phyloP scores from a whole-genome alignment of 2,329 filamentous ascomycete species.

The Cryphonectria japonica region DNA sequence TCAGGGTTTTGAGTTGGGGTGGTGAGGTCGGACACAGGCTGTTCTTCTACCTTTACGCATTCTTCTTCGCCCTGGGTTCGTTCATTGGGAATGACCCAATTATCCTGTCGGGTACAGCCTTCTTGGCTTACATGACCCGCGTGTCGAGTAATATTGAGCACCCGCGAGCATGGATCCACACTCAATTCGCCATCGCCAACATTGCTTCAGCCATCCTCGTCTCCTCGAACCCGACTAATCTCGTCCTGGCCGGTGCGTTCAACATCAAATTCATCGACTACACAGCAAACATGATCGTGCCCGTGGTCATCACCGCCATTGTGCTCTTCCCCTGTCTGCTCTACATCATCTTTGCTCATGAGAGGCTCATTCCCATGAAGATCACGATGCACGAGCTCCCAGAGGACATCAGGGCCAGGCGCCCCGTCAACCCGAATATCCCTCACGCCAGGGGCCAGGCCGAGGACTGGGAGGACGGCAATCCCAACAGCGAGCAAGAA shows the following conservation, averaged over 20 bases:
- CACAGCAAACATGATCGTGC: slow-evolving; percentile 78
- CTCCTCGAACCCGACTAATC: slow-evolving; percentile 77
- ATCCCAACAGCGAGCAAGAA: slow-evolving; percentile 52
- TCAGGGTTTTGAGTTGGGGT: slow-evolving; percentile 70
- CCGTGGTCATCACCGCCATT: slow-evolving; percentile 68
- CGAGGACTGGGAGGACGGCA: slow-evolving; percentile 53
- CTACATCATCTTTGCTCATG: slow-evolving; percentile 69
- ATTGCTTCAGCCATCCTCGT: slow-evolving; percentile 77
- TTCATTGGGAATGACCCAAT: slow-evolving; percentile 78
- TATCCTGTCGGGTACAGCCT: slow-evolving; percentile 74
- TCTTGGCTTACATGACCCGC: slow-evolving; percentile 76
- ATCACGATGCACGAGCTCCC: slow-evolving; percentile 73
- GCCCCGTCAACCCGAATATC: slow-evolving; percentile 74
- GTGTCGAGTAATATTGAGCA: slow-evolving; percentile 74
- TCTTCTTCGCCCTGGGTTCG: slow-evolving; percentile 70
- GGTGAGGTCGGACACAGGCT: slow-evolving; percentile 68
- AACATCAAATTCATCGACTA: slow-evolving; percentile 73
- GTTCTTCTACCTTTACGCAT: slow-evolving; percentile 74
- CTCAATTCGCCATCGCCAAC: slow-evolving; percentile 73
- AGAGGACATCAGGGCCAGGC: slow-evolving; percentile 55
- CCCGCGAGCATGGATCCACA: slow-evolving; percentile 73
- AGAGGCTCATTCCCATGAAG: slow-evolving; percentile 63
- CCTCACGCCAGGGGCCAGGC: slow-evolving; percentile 62
- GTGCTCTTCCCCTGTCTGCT: slow-evolving; percentile 71
- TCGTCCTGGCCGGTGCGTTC: slow-evolving; percentile 75